Evolutionary conservation across 306 rosid genomes (phyloP), one percentile per base, ranked within the genome.

Genomic region (Citrullus amarus): DNA sequence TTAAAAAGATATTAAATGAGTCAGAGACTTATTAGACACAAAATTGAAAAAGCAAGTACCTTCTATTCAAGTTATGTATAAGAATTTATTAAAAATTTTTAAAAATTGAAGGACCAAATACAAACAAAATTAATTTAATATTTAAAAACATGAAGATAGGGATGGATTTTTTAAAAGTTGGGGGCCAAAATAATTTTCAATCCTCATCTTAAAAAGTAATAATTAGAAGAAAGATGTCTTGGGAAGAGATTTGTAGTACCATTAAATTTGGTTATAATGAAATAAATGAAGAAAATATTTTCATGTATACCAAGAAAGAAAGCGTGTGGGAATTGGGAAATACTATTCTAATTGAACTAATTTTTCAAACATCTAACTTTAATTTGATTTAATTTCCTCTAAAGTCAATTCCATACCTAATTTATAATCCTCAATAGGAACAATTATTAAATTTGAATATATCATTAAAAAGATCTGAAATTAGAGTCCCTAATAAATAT

Each of bases 381-480:
- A 32, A 62, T 63, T 30, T 32, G 3, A 62, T 13, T 17, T 17
- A 8, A 36, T 65, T 38, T 66, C 3, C 9, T n/a, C 8, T 3
- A 39, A 41, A 68, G 74, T 68, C 74, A 68, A 38, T n/a, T 68
- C 22, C 74, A 68, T 11, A 68, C 74, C 53, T 68, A 68, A 48
- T 48, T 48, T 48, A 48, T 1, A 48, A 39, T 50, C 8, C 39
- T 38, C 15, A 3, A 36, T 16, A 36, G 14, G 13, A 65, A 65
- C 70, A 8, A 22, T 16, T 34, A 65, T 65, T 65, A 61, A 59
- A 25, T 62, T 62, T 62, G 9, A 14, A 17, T 12, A 17, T 12
- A 36, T 38, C 28, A 66, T 38, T 38, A 9, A 18, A 36, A 38
- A 16, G 1, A 66, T 38, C 28, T 66, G 28, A 38, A 66, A 17